These are phyloP conservation scores for Metrosideros polymorpha DNA, from an alignment of 441 rosid genomes.

Conservation along the genomic window DNA sequence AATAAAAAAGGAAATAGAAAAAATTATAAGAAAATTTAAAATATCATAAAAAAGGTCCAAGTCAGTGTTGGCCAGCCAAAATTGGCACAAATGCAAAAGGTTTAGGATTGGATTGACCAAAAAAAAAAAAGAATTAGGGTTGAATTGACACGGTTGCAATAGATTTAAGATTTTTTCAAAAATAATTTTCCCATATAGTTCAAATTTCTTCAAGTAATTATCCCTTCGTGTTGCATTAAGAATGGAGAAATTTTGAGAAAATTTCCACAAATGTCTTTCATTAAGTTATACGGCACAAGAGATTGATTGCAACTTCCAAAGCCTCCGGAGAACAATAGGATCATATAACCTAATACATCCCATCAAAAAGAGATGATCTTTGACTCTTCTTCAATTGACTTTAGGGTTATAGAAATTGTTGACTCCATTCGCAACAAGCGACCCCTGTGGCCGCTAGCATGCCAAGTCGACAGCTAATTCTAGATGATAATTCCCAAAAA, in stretches of 20 bases:
- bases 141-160: too few species aligned
- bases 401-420: background rate
- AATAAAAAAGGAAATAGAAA: too few species aligned
- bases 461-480: background rate
- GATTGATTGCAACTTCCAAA: background rate
- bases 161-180: too few species aligned
- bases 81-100: too few species aligned
- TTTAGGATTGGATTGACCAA: too few species aligned
- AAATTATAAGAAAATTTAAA: too few species aligned
- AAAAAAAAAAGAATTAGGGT: too few species aligned
- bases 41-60: too few species aligned
- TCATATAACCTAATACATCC: background rate
- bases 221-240: background rate
- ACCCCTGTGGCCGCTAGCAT: background rate
- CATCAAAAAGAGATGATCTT: background rate
- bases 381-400: background rate
- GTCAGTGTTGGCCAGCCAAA: too few species aligned
- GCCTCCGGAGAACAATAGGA: background rate
- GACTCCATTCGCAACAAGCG: background rate
- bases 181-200: too few species aligned
- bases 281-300: background rate
- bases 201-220: too few species aligned
- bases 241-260: background rate
- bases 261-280: background rate
- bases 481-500: background rate